Base-by-base conservation (phyloP, 2,329 filamentous ascomycete genomes). In the Esteya vermicola region DNA sequence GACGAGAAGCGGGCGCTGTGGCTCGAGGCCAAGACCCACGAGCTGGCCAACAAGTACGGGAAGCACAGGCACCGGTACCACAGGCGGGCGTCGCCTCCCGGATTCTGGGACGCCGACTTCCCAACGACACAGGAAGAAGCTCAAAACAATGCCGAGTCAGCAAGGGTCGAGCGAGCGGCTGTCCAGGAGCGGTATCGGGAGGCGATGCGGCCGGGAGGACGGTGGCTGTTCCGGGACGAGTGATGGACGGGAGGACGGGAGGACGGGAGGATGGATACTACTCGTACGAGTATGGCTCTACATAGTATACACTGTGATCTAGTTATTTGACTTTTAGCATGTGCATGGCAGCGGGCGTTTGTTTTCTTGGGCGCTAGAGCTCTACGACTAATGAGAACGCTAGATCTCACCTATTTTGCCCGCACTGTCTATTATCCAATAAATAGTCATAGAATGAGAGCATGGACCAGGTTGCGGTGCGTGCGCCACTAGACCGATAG, bases 41-140 rank as follows among this genome's bases (percentile, higher is more conserved):
- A 78, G 36, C 63, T 93, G 46, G 81, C 88, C 1, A 78, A 88
- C 52, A 70, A 73, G 45, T 76, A 75, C 55, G 86, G 86, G 6
- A 85, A 70, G 54, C 88, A 95, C 58, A 71, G 81, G 41, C 73
- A 89, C 49, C 69, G 76, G 22, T 86, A 81, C 57, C 72, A 78
- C 44, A 72, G 85, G 38, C 69, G 73, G 46, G 67, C 63, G 33
- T 85, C 81, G 9, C 88, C 91, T 12, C 85, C 85, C 2, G 88
- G 86, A 0, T 96, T 85, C 55, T 98, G 91, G 91, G 70, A 84
- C 40, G 72, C 81, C 2, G 89, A 93, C 49, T 93, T 98, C 55
- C 88, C 89, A 2, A 76, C 65, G 21, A 95, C 91, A 2, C 91
- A 96, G 55, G 84, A 95, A 57, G 60, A 78, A 22, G 64, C 73